These are phyloP conservation scores for Pelargonium hybrid DNA, from an alignment of 441 rosid species.

Conservation along the genomic window DNA sequence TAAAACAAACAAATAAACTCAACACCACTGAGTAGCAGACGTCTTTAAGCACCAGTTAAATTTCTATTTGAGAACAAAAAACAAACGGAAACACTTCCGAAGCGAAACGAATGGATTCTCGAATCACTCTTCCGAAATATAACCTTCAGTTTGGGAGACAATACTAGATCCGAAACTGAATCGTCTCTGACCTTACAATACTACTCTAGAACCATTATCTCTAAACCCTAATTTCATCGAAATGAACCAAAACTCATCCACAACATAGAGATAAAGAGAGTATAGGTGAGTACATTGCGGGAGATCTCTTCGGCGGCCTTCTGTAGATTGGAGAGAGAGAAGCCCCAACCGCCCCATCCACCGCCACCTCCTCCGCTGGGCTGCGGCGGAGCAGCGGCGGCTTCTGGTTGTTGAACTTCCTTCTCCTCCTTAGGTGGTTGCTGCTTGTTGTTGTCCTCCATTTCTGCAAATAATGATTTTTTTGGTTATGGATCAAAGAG, in stretches of 20 bases:
- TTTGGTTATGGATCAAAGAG: neutral
- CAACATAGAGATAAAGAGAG: neutral
- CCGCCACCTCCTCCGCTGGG: conserved; percentile 27
- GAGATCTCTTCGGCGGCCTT: conserved; percentile 81
- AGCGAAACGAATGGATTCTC: no score
- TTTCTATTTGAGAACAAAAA: no score
- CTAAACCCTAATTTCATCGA: neutral
- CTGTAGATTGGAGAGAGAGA: conserved; percentile 79
- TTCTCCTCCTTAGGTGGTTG: conserved; percentile 4
- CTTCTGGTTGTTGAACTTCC: conserved; percentile 20
- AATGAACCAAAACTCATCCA: neutral
- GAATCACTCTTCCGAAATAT: neutral
- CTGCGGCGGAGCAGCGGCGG: conserved; percentile 12
- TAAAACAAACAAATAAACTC: no score
- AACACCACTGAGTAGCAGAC: no score
- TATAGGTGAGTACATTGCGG: conserved; percentile 54
- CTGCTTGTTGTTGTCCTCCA: conserved; percentile 17
- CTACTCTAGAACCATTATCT: neutral
- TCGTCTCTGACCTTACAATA: neutral
- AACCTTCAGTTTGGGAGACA: neutral
- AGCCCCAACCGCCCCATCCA: conserved; percentile 92
- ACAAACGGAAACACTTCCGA: no score
- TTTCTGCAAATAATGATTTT: neutral
- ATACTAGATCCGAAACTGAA: neutral
- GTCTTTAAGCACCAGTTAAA: no score